These are phyloP conservation scores for Sordariomycetes sp. DNA, from an alignment of 2,329 filamentous ascomycete species.

Conservation along the genomic window DNA sequence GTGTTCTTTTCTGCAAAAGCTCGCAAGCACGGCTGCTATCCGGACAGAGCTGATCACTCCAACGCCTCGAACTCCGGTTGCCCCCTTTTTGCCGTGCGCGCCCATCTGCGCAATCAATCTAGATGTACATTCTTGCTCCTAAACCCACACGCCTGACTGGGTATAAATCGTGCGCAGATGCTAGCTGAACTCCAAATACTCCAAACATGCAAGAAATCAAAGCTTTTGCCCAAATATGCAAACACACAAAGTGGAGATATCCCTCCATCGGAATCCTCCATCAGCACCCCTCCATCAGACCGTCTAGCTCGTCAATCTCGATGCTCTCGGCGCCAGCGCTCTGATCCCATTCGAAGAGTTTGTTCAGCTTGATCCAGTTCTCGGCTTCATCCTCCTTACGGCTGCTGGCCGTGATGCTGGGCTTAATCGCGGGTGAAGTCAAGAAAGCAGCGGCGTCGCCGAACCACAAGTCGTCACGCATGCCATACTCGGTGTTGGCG, in stretches of 20 bases:
- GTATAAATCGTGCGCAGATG: too few species aligned
- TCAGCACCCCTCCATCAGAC: slow-evolving; percentile 68
- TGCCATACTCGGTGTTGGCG: slow-evolving; percentile 21
- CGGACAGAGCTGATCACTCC: too few species aligned
- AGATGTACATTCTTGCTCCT: too few species aligned
- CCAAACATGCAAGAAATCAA: too few species aligned
- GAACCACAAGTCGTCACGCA: slow-evolving; percentile 43
- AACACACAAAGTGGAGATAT: neutral
- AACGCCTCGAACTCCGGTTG: too few species aligned
- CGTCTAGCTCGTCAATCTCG: slow-evolving; percentile 87
- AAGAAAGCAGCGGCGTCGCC: slow-evolving; percentile 39
- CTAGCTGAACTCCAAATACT: slow-evolving; percentile 1
- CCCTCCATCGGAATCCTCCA: too few species aligned
- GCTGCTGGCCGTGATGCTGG: slow-evolving; percentile 16
- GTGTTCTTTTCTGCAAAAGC: slow-evolving; percentile 1
- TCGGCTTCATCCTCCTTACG: slow-evolving; percentile 29
- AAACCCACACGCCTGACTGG: too few species aligned
- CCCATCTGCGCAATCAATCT: too few species aligned
- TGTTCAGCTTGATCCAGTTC: slow-evolving; percentile 29
- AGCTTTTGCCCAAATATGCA: too few species aligned
- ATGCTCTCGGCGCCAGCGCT: slow-evolving; percentile 71
- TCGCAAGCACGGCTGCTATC: too few species aligned
- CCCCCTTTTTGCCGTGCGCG: too few species aligned
- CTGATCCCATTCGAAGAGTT: slow-evolving; percentile 43
- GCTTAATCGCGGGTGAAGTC: slow-evolving; percentile 44